A percentile compares a stretch with the other conserved stretches of the same genome.
These are phyloP conservation scores for Thermoascus crustaceus DNA, from an alignment of 2,329 filamentous ascomycete species.

Conservation along the genomic window DNA sequence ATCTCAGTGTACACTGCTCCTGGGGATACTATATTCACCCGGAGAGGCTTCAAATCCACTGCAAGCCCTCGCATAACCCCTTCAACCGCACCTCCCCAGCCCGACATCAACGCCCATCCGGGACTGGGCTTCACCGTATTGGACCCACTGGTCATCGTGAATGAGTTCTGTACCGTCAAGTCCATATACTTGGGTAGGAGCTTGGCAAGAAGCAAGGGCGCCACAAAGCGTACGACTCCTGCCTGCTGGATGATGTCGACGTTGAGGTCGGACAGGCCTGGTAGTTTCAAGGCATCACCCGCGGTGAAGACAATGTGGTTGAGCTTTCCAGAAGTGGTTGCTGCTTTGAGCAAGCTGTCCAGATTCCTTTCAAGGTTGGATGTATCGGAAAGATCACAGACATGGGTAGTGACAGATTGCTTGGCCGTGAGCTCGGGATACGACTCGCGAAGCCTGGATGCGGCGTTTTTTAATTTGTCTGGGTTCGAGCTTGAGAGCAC, in stretches of 20 bases:
- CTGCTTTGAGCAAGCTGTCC: background rate
- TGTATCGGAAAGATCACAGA: background rate
- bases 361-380: background rate
- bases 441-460: background rate
- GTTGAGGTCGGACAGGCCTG: background rate
- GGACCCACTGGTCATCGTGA: background rate
- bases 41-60: conserved; percentile 27
- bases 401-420: background rate
- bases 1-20: conserved; percentile 29
- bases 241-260: background rate
- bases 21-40: conserved; percentile 27
- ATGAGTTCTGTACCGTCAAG: background rate
- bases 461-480: background rate
- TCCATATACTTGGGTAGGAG: background rate
- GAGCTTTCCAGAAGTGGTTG: background rate
- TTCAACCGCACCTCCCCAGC: conserved; percentile 16
- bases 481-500: background rate
- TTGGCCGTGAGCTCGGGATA: background rate
- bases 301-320: background rate
- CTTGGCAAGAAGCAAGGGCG: background rate
- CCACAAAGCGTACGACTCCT: background rate
- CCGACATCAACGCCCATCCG: conserved; percentile 12
- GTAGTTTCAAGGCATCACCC: background rate
- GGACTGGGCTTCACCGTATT: background rate
- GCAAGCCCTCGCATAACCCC: conserved; percentile 25